Conservation (phyloP, 2,329 filamentous ascomycete genomes). For the Thielaviopsis musarum region DNA sequence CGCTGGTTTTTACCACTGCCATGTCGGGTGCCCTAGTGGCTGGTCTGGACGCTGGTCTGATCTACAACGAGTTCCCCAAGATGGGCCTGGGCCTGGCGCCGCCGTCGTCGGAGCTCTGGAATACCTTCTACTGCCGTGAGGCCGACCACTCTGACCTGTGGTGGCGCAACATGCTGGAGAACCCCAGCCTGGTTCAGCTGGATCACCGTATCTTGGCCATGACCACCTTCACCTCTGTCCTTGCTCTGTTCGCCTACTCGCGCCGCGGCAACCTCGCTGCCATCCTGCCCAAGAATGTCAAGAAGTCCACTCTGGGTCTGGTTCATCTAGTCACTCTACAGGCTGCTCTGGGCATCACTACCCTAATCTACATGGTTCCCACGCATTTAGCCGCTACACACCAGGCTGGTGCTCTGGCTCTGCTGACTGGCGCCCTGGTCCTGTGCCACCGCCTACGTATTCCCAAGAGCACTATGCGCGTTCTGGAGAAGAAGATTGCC, state of each 20-base stretch:
- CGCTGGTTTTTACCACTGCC: conserved; percentile 72
- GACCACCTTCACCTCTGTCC: conserved; percentile 68
- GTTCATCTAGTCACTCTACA: conserved; percentile 72
- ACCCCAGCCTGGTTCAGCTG: conserved; percentile 86
- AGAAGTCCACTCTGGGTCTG: conserved; percentile 57
- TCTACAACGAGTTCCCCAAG: conserved; percentile 96
- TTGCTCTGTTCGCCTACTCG: conserved; percentile 67
- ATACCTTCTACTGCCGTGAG: conserved; percentile 67
- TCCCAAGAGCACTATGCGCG: conserved; percentile 44
- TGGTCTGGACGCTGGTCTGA: conserved; percentile 85
- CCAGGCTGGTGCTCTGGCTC: conserved; percentile 74
- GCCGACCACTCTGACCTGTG: conserved; percentile 68
- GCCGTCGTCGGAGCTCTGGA: conserved; percentile 67
- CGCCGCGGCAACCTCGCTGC: conserved; percentile 42
- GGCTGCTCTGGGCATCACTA: conserved; percentile 73
- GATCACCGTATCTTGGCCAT: conserved; percentile 87
- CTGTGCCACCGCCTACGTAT: conserved; percentile 64
- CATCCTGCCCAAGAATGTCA: conserved; percentile 45
- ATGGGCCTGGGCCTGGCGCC: conserved; percentile 80
- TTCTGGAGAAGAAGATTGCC: conserved; percentile 36
- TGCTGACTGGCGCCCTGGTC: conserved; percentile 68
- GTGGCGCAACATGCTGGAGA: conserved; percentile 97
- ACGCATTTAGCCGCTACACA: conserved; percentile 76
- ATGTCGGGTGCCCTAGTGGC: conserved; percentile 91
- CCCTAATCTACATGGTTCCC: conserved; percentile 86